Conservation (phyloP, 2,329 filamentous ascomycete genomes). For the Ophiosphaerella herpotricha region DNA sequence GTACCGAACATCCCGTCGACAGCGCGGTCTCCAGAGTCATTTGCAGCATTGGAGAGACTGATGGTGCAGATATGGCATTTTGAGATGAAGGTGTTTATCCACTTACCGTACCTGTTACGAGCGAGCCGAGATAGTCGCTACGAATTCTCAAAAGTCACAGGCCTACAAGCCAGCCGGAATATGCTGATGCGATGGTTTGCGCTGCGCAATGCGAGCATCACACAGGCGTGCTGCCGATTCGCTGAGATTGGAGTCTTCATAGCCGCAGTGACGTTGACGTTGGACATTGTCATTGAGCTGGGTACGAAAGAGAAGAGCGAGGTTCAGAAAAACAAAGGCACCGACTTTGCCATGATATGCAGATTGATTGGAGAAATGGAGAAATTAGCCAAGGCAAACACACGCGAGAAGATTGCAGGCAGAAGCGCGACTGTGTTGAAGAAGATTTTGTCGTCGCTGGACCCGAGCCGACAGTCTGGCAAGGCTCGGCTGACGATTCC, state of each 20-base stretch:
- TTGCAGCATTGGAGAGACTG: constrained; percentile 31
- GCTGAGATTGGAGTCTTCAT: constrained; percentile 43
- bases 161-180: constrained; percentile 41
- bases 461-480: constrained; percentile 31
- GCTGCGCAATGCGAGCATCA: constrained; percentile 40
- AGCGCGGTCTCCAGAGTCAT: constrained; percentile 35
- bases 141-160: constrained; percentile 42
- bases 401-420: constrained; percentile 41
- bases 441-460: constrained; percentile 39
- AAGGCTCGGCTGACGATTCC: constrained; percentile 35
- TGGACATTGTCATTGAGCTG: constrained; percentile 45
- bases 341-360: constrained; percentile 44
- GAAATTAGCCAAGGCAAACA: constrained; percentile 34
- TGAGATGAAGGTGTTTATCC: constrained; percentile 42
- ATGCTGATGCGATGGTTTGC: constrained; percentile 45
- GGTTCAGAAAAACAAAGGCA: constrained; percentile 39
- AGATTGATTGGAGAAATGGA: constrained; percentile 43
- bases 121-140: constrained; percentile 37
- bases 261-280: constrained; percentile 39
- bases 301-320: constrained; percentile 38
- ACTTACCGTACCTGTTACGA: constrained; percentile 41
- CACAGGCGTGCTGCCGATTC: constrained; percentile 41
- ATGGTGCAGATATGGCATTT: constrained; percentile 45
- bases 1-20: constrained; percentile 43
- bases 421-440: constrained; percentile 40